Base-by-base conservation (phyloP, 2,329 filamentous ascomycete species). In the Ceratocystis diversiconidia region DNA sequence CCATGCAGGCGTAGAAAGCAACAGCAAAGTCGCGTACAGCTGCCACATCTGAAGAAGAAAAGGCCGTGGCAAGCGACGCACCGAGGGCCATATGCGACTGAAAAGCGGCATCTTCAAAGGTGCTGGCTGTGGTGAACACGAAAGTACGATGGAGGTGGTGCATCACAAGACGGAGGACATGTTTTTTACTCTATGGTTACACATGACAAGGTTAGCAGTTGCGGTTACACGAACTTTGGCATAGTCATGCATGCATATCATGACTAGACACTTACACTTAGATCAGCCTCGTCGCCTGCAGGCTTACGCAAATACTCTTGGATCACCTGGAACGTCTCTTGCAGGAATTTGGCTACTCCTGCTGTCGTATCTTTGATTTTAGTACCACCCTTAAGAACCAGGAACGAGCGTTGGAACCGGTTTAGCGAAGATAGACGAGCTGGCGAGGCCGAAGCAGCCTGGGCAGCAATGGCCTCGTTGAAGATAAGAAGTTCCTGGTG, bases 91-190 rank as follows among this genome's bases (percentile, higher is more conserved):
- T 73, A 71, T 86, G 84, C 32, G 84, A 84, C 71, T 85, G 84
- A 72, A 87, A 87, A 43, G 75, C 77, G 17, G 83, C 83, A 69
- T 87, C 85, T 66, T 86, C 82, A 69, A 87, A 87, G 0, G 73
- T 70, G 3, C 71, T 25, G 0, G 72, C 72, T 12, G 76, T 78
- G 1, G 80, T 75, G 41, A 84, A 75, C 0, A 71, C 69, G 65
- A 82, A 77, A 0, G 82, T 86, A 22, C 79, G 77, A 72, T 78
- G 77, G 74, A 85, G 80, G 69, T 81, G 84, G 66, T 80, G 79
- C 64, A 81, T 71, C 8, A 85, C 66, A 50, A 70, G 72, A 46
- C 73, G 72, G 4, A 77, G 68, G 15, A 76, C 69, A 17, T 70
- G 71, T 5, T 68, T 66, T 25, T 66, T 65, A 15, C 52, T 44